Evolutionary conservation across 2,329 filamentous ascomycete genomes (phyloP).

Genomic region (Akanthomyces lecanii): DNA sequence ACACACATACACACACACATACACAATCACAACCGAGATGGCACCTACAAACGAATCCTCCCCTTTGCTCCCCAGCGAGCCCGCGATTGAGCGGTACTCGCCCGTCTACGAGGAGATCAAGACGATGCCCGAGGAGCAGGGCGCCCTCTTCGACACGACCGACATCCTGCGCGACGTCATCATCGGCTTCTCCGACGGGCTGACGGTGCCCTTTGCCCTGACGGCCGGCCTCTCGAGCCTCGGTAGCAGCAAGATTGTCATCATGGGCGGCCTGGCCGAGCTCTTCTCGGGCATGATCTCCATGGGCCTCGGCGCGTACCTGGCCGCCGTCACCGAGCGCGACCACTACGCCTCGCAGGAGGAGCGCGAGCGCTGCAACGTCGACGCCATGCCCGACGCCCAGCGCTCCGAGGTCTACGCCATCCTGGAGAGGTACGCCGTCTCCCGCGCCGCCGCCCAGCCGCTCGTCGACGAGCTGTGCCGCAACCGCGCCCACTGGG

Average conservation of each 20-base stretch:
- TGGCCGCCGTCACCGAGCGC: conserved; percentile 58
- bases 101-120: conserved; percentile 23
- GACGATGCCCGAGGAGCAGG: conserved; percentile 21
- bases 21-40: conserved; percentile 21
- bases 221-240: conserved; percentile 67
- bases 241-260: conserved; percentile 61
- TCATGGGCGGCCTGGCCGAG: conserved; percentile 71
- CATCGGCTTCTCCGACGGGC: conserved; percentile 72
- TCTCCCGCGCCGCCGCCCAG: conserved; percentile 39
- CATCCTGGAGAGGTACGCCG: conserved; percentile 47
- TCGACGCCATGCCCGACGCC: conserved; percentile 38
- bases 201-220: conserved; percentile 76
- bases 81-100: conserved; percentile 26
- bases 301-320: conserved; percentile 72
- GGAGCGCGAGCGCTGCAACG: conserved; percentile 40
- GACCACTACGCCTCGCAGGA: conserved; percentile 48
- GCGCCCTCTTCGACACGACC: conserved; percentile 34
- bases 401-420: conserved; percentile 47
- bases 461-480: conserved; percentile 48
- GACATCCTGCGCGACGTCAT: conserved; percentile 60
- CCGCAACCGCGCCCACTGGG: conserved; percentile 44
- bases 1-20: not conserved
- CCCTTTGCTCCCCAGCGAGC: conserved; percentile 31
- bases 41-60: conserved; percentile 29
- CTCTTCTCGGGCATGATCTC: conserved; percentile 71